phyloP scores from a whole-genome alignment of 2,329 filamentous ascomycete genomes.

The Ophiostoma angusticollis region DNA sequence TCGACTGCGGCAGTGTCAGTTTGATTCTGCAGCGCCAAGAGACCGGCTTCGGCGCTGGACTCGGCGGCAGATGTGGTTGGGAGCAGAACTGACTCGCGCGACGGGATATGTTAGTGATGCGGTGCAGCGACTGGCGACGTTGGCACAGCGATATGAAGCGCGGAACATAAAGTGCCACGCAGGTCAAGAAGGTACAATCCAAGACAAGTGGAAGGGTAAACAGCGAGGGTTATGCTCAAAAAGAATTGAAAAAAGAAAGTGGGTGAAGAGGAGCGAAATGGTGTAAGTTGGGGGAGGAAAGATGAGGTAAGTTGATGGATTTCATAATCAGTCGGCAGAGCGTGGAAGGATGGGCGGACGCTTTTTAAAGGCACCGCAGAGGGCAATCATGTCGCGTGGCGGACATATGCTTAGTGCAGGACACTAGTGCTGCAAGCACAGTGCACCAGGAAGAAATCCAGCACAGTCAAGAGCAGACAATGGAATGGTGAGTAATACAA shows the following conservation, averaged over 20 bases:
- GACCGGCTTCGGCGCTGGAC: conserved; percentile 8
- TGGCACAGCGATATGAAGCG: neutral
- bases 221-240: neutral
- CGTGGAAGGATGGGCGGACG: conserved; percentile 4
- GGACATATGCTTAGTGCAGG: too few species aligned
- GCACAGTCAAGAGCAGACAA: too few species aligned
- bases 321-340: conserved; percentile 16
- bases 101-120: too few species aligned
- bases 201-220: too few species aligned
- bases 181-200: too few species aligned
- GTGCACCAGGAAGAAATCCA: too few species aligned
- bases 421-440: too few species aligned
- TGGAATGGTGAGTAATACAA: conserved; percentile 3
- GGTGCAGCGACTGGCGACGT: neutral
- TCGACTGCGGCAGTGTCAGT: conserved; percentile 8
- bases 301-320: conserved; percentile 15
- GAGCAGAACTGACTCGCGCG: neutral
- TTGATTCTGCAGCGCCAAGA: conserved; percentile 11
- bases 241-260: neutral
- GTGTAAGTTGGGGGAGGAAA: conserved; percentile 11
- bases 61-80: neutral
- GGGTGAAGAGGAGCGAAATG: neutral
- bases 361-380: conserved; percentile 12
- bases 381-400: too few species aligned
- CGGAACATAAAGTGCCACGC: too few species aligned